Evolutionary conservation across 805 yeast genomes (phyloP).

Genomic region (Spathaspora boniae): DNA sequence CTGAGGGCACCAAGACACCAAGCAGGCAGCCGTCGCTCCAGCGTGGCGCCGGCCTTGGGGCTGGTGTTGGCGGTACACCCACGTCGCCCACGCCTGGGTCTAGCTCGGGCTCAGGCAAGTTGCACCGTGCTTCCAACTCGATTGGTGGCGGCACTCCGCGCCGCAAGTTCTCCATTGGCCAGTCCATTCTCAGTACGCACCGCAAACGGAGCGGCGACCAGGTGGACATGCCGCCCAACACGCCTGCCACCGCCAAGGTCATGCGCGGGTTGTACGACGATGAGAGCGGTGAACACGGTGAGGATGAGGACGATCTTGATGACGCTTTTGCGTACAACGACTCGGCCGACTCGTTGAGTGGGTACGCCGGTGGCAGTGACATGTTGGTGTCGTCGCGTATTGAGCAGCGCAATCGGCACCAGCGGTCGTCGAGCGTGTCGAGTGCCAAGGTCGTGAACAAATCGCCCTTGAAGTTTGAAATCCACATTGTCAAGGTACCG

Average conservation of each 20-base stretch:
- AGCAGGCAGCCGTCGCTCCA: slow-evolving; percentile 40
- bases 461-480: slow-evolving; percentile 79
- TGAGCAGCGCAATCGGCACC: slow-evolving; percentile 46
- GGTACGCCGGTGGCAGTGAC: slow-evolving; percentile 52
- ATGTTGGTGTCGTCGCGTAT: slow-evolving; percentile 59
- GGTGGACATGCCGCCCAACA: slow-evolving; percentile 46
- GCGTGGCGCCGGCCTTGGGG: too few species aligned
- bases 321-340: slow-evolving; percentile 47
- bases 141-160: slow-evolving; percentile 39
- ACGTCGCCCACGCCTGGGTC: slow-evolving; percentile 27
- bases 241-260: slow-evolving; percentile 50
- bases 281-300: slow-evolving; percentile 24
- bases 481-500: slow-evolving; percentile 89
- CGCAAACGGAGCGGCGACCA: slow-evolving; percentile 47
- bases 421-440: slow-evolving; percentile 26
- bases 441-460: slow-evolving; percentile 20
- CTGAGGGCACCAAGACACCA: slow-evolving; percentile 18
- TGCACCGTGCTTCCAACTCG: slow-evolving; percentile 39
- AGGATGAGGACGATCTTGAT: slow-evolving; percentile 27
- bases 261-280: slow-evolving; percentile 25
- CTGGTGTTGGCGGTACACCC: too few species aligned
- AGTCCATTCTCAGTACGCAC: slow-evolving; percentile 45
- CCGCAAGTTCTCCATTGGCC: slow-evolving; percentile 63
- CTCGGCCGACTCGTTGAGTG: slow-evolving; percentile 55
- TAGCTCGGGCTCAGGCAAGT: slow-evolving; percentile 28